Percentiles rank a stretch among this genome's conserved stretches.
phyloP scores from a whole-genome alignment of 371 early-diverging fungal genomes.

The Mucor plumbeus region DNA sequence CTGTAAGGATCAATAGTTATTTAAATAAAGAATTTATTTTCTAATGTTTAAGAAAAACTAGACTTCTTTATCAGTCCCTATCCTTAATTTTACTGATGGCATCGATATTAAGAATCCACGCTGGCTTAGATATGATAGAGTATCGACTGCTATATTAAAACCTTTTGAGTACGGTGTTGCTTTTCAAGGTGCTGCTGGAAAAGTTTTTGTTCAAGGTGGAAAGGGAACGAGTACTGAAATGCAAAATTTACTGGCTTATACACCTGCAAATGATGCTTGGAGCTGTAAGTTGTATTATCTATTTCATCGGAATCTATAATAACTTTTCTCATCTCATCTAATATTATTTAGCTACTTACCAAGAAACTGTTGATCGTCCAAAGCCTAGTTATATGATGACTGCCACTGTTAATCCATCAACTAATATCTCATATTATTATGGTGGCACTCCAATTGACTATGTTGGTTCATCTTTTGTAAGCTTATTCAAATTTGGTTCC shows the following conservation, averaged over 20 bases:
- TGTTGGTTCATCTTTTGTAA: background rate
- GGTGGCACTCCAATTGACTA: conserved; percentile 37
- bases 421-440: conserved; percentile 42
- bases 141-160: background rate
- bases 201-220: conserved; percentile 38
- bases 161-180: conserved; percentile 45
- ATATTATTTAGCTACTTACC: background rate
- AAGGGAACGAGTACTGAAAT: conserved; percentile 19
- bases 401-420: conserved; percentile 30
- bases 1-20: conserved; percentile 15
- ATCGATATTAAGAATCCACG: conserved; percentile 24
- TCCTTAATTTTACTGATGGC: conserved; percentile 33
- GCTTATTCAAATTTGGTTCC: background rate
- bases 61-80: conserved; percentile 33
- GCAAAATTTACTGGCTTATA: conserved; percentile 32
- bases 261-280: conserved; percentile 21
- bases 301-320: background rate
- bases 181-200: conserved; percentile 21
- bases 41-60: conserved; percentile 2
- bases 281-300: background rate
- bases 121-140: conserved; percentile 23
- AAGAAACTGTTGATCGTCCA: background rate
- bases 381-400: conserved; percentile 36
- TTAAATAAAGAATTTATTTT: no score
- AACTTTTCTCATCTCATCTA: conserved; percentile 6